Evolutionary conservation across 352 stramenopile genomes (phyloP).

Genomic region (Phytophthora cryptogea): DNA sequence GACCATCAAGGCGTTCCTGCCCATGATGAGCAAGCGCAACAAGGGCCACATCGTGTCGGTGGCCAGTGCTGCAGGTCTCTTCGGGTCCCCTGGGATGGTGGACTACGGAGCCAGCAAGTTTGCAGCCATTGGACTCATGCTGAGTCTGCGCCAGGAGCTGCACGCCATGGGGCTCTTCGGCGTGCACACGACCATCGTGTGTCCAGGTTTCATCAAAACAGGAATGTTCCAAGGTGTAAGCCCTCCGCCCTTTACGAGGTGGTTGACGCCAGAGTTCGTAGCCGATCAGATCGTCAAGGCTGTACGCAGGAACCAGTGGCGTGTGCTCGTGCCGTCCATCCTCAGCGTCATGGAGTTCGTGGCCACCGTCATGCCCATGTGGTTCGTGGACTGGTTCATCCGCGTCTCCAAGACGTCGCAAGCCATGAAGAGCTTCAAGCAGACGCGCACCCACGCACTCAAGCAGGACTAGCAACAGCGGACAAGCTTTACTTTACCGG

Average conservation of each 20-base stretch:
- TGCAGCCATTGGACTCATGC: slow-evolving; percentile 47
- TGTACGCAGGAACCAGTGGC: slow-evolving; percentile 53
- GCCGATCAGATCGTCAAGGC: slow-evolving; percentile 48
- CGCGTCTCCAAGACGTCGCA: slow-evolving; percentile 44
- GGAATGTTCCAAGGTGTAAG: slow-evolving; percentile 70
- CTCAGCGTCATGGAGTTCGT: slow-evolving; percentile 40
- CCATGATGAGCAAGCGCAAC: slow-evolving; percentile 43
- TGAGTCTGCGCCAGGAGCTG: slow-evolving; percentile 56
- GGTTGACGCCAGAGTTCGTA: slow-evolving; percentile 54
- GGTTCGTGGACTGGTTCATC: slow-evolving; percentile 42
- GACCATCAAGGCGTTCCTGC: slow-evolving; percentile 55
- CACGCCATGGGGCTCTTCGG: slow-evolving; percentile 38
- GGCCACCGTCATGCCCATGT: slow-evolving; percentile 41
- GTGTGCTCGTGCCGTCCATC: slow-evolving; percentile 41
- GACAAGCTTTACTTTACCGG: no score
- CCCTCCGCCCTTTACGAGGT: slow-evolving; percentile 39
- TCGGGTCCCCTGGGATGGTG: slow-evolving; percentile 49
- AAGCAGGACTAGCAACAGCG: slow-evolving; percentile 37
- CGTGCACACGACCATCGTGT: slow-evolving; percentile 60
- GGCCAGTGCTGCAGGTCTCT: slow-evolving; percentile 50
- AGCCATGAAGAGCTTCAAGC: slow-evolving; percentile 53
- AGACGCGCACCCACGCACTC: slow-evolving; percentile 48
- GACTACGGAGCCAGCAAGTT: slow-evolving; percentile 64
- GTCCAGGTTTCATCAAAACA: slow-evolving; percentile 62
- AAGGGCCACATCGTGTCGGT: slow-evolving; percentile 58